Base-by-base conservation (phyloP, 495 filamentous ascomycete genomes). In the Penicillium psychrofluorescens region DNA sequence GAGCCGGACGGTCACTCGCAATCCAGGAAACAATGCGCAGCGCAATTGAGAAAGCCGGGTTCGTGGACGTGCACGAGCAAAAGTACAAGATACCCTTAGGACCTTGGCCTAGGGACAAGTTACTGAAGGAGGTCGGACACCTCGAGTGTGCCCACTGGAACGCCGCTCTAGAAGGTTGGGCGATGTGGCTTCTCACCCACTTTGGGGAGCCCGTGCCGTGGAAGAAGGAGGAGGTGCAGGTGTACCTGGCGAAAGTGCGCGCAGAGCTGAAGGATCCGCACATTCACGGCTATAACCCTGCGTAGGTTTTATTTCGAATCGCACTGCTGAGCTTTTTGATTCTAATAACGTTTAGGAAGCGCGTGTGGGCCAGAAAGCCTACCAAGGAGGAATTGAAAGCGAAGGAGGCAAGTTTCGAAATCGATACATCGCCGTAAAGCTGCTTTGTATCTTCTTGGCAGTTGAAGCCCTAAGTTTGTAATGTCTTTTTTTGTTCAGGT, bases 81-180 rank as follows among this genome's bases (percentile, higher is more conserved):
- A 58, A 70, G 9, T 76, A 76, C 41, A 79, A 80, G 39, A 64
- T 82, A 41, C 83, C 81, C 7, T 67, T 83, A 41, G 80, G 80
- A 7, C 66, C 72, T 2, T 86, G 83, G 83, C 66, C 80, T n/a
- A 77, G 67, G 54, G 79, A 85, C 48, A 71, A 69, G 31, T 64
- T 67, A 13, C 53, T 84, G 48, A 85, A 84, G 57, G 73, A 76
- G 48, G 76, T 84, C 13, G 83, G 83, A 55, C 65, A 70, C 41
- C 78, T 73, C 15, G 77, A 83, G 38, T 51, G 77, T 34, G 49
- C 75, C 4, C 74, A 82, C 48, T 78, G 81, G 12, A 56, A 79
- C 6, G 15, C 41, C 6, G 46, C 35, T 10, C 29, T 44, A 15
- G 46, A 49, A 14, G 46, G 46, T 16, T 49, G 30, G 29, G 36